Evolutionary conservation across 140 eudicot species (phyloP).

Genomic region (Oenanthe javanica): DNA sequence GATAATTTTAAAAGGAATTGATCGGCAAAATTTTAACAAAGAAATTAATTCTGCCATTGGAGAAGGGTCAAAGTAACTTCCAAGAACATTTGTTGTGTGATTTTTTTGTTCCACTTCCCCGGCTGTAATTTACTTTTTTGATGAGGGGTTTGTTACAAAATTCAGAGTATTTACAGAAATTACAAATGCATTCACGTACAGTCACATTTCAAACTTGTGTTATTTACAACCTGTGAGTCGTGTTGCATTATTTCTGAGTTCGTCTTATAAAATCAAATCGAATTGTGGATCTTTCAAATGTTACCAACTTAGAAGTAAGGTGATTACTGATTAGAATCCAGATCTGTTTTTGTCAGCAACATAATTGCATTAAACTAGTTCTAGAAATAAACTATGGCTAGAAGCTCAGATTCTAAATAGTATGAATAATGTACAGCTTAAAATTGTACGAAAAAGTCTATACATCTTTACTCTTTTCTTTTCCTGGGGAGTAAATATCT

Average conservation of each 20-base stretch:
- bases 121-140: slow-evolving; percentile 2
- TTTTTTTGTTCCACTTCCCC: slow-evolving; percentile 23
- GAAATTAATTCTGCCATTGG: not conserved
- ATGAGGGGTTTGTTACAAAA: no score
- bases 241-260: no score
- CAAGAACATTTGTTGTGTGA: not conserved
- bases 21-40: slow-evolving; percentile 32
- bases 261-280: no score
- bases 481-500: not conserved
- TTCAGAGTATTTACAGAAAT: not conserved
- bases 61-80: slow-evolving; percentile 8
- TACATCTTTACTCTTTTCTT: slow-evolving; percentile 6
- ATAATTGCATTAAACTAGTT: not conserved
- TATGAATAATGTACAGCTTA: slow-evolving; percentile 13
- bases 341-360: not conserved
- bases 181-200: not conserved
- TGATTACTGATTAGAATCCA: not conserved
- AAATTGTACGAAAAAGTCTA: not conserved
- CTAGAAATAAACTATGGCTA: not conserved
- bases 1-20: slow-evolving; percentile 37
- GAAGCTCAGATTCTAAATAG: not conserved
- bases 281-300: not conserved
- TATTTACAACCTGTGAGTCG: no score
- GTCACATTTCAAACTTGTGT: not conserved
- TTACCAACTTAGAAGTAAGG: not conserved